Conservation (phyloP, 352 stramenopile genomes). For the Phytophthora pisi region DNA sequence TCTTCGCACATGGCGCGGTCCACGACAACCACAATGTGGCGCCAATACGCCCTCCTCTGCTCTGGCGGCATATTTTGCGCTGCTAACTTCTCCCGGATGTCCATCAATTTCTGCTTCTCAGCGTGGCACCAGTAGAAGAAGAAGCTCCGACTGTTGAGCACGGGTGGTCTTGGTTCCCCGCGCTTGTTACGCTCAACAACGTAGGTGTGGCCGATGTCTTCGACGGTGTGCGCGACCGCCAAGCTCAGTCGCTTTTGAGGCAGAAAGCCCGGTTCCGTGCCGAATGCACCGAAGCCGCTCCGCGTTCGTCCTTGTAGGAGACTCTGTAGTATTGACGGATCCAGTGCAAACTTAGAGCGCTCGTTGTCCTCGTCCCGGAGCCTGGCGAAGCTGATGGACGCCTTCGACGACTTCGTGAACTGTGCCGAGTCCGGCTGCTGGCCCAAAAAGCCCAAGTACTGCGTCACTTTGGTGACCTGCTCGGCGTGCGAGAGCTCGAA, state of each 20-base stretch:
- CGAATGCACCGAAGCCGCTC: constrained; percentile 79
- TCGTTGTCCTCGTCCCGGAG: constrained; percentile 8
- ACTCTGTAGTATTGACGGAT: constrained; percentile 35
- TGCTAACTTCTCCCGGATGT: constrained; percentile 69
- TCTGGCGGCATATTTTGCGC: constrained; percentile 4
- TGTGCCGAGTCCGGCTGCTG: constrained; percentile 46
- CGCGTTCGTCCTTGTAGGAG: constrained; percentile 52
- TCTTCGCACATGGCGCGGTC: constrained; percentile 80
- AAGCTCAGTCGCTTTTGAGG: constrained; percentile 72
- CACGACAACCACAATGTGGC: constrained; percentile 59
- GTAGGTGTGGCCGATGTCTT: constrained; percentile 73
- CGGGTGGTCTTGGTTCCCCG: constrained; percentile 40
- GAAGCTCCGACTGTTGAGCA: constrained; percentile 85
- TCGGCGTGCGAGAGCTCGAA: constrained; percentile 53
- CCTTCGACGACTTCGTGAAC: constrained; percentile 62
- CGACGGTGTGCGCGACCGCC: constrained; percentile 53
- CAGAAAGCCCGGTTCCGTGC: constrained; percentile 63
- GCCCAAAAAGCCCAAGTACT: constrained; percentile 71
- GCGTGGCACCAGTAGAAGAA: constrained; percentile 89
- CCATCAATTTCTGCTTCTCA: constrained; percentile 86
- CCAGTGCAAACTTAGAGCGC: neutral
- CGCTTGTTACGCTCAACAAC: constrained; percentile 64
- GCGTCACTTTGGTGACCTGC: constrained; percentile 63
- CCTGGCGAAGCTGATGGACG: constrained; percentile 56
- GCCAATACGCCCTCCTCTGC: constrained; percentile 44